These are phyloP conservation scores for Starmerella cellae DNA, from an alignment of 805 yeast species.

Conservation along the genomic window DNA sequence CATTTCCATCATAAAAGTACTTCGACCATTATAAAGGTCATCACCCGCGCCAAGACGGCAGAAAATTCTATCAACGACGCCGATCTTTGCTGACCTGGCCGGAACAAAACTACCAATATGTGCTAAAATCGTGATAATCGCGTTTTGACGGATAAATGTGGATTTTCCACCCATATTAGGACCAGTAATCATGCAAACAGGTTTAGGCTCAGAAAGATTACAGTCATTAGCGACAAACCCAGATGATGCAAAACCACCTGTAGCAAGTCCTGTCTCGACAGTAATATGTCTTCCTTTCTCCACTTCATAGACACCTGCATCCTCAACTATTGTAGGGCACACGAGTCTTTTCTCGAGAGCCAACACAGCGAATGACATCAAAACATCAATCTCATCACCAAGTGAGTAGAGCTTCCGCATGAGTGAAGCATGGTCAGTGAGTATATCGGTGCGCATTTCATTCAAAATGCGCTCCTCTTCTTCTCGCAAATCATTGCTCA, in stretches of 20 bases:
- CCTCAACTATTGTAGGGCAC: slow-evolving; percentile 48
- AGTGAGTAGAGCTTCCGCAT: slow-evolving; percentile 40
- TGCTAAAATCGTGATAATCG: slow-evolving; percentile 51
- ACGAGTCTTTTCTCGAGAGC: slow-evolving; percentile 56
- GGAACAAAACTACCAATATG: slow-evolving; percentile 72
- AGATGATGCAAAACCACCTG: slow-evolving; percentile 30
- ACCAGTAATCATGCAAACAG: slow-evolving; percentile 60
- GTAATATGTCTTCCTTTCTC: slow-evolving; percentile 68
- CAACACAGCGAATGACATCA: slow-evolving; percentile 56
- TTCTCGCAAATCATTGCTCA: slow-evolving; percentile 35
- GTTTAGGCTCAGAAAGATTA: slow-evolving; percentile 18
- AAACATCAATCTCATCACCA: slow-evolving; percentile 58
- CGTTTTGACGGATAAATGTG: slow-evolving; percentile 60
- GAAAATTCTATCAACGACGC: slow-evolving; percentile 65
- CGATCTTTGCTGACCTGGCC: slow-evolving; percentile 44
- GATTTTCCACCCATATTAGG: slow-evolving; percentile 89
- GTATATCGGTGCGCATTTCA: slow-evolving; percentile 35
- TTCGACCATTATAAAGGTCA: slow-evolving; percentile 59
- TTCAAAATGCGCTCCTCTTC: slow-evolving; percentile 46
- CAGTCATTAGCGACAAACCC: slow-evolving; percentile 39
- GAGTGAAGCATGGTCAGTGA: slow-evolving; percentile 31
- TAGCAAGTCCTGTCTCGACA: slow-evolving; percentile 60
- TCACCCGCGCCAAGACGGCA: slow-evolving; percentile 72
- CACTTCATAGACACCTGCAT: slow-evolving; percentile 36
- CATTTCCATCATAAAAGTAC: slow-evolving; percentile 94